A percentile compares a stretch with the other conserved stretches of the same genome.
Conservation (phyloP, 371 early-diverging fungal species). For the Circinella umbellata region DNA sequence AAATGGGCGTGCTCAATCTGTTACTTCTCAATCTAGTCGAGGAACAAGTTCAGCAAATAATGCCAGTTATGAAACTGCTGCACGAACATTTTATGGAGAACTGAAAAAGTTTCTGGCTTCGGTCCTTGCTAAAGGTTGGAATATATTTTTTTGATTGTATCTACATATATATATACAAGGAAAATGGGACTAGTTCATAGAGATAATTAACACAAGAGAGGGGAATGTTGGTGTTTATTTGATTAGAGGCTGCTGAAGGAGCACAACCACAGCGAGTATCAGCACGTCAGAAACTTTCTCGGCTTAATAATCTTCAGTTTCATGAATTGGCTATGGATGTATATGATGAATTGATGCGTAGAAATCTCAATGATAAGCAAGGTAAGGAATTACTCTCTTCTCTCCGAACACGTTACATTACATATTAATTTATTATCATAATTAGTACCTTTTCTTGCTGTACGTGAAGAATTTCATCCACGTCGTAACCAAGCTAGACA, state of each 20-base stretch:
- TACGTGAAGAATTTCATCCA: constrained; percentile 87
- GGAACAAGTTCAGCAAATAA: constrained; percentile 18
- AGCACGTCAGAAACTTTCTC: constrained; percentile 87
- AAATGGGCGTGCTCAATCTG: constrained; percentile 42
- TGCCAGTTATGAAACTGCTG: constrained; percentile 39
- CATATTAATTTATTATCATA: background rate
- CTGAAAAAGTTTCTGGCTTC: constrained; percentile 37
- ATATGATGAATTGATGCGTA: constrained; percentile 89
- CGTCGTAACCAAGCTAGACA: constrained; percentile 97
- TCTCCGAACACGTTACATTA: too few species aligned
- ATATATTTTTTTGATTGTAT: background rate
- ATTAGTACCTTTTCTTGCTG: constrained; percentile 86
- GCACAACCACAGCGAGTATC: constrained; percentile 59
- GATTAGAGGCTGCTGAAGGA: constrained; percentile 52
- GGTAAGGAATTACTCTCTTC: constrained; percentile 39
- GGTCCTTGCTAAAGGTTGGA: constrained; percentile 45
- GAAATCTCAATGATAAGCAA: constrained; percentile 64
- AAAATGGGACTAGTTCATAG: too few species aligned
- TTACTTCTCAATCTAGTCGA: constrained; percentile 41
- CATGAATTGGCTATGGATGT: constrained; percentile 95
- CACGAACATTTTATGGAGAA: constrained; percentile 46
- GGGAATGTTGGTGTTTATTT: background rate
- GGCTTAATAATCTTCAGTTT: constrained; percentile 85
- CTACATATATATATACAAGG: background rate
- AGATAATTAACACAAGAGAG: too few species aligned